Evolutionary conservation across 331 rosid genomes (phyloP), one percentile per base, ranked within the genome.

Genomic region (Saraca asoca): DNA sequence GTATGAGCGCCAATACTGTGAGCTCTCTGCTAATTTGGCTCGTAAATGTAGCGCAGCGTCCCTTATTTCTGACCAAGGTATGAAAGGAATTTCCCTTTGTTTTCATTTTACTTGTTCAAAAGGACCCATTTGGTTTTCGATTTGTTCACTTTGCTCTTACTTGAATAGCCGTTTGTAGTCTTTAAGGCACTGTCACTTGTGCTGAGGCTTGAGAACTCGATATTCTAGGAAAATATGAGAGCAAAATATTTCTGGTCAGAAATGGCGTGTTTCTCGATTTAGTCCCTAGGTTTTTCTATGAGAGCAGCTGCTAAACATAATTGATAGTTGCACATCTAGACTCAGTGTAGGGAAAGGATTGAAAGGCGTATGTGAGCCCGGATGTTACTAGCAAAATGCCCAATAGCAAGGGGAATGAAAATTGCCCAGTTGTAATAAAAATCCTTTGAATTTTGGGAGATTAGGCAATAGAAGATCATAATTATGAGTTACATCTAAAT

Each of bases 1-100:
- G 17, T 94, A 94, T 70, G 97, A 94, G 80, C 97, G 99, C 62
- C 99, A 90, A 74, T 94, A 88, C 85, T 90, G 97, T 52, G 97
- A 94, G 64, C 99, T 94, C 74, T 94, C 99, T 51, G 95, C 96
- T 18, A 86, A 79, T 68, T 87, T 94, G 58, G 80, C 99, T 3
- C 83, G 95, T 19, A 94, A 90, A 85, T 94, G 92, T 65, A 82
- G 71, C 83, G 85, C 96, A 2, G 52, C 80, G 5, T 66, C 88
- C 50, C 82, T 73, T 79, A 73, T 83, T 69, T 64, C 91, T 18
- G 84, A 78, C 37, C 85, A 72, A 71, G 95, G 96, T 88, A 62
- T 9, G 18, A 45, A 29, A 66, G n/a, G 54, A 14, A 9, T 68
- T 41, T 4, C 60, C 14, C n/a, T 68, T 51, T 43, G 12, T 53